Conservation (phyloP, 208 protist genomes). For the Leishmania braziliensis region DNA sequence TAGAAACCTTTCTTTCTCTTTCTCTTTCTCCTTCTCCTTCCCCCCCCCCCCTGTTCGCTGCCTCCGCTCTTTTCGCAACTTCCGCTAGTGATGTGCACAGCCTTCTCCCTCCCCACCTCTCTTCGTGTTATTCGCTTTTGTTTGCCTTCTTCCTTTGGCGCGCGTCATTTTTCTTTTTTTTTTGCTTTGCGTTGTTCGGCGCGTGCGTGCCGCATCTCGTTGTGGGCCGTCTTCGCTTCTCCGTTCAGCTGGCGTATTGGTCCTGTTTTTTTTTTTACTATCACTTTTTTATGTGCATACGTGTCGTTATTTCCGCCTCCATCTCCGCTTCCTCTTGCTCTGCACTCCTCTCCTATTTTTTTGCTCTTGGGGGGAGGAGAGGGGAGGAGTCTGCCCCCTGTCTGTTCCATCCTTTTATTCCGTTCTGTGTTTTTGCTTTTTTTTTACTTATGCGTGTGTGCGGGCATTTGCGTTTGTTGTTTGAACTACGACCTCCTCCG, state of each 20-base stretch:
- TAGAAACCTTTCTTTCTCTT: constrained; percentile 15
- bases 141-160: background rate
- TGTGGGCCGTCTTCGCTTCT: background rate
- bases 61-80: too few relatives aligned
- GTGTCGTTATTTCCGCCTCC: background rate
- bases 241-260: background rate
- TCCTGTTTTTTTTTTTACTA: background rate
- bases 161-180: background rate
- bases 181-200: background rate
- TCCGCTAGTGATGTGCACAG: background rate
- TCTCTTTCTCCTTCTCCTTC: background rate
- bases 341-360: background rate
- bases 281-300: background rate
- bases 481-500: background rate
- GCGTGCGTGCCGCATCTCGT: background rate
- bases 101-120: too few relatives aligned
- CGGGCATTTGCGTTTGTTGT: background rate
- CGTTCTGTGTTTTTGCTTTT: background rate
- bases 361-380: too few relatives aligned
- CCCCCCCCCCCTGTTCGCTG: background rate
- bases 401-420: background rate
- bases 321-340: background rate
- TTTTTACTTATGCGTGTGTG: background rate
- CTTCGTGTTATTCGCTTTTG: background rate
- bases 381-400: too few relatives aligned